These are phyloP conservation scores for Mycena rebaudengoi DNA, from an alignment of 768 basidiomycete genomes.

Conservation along the genomic window DNA sequence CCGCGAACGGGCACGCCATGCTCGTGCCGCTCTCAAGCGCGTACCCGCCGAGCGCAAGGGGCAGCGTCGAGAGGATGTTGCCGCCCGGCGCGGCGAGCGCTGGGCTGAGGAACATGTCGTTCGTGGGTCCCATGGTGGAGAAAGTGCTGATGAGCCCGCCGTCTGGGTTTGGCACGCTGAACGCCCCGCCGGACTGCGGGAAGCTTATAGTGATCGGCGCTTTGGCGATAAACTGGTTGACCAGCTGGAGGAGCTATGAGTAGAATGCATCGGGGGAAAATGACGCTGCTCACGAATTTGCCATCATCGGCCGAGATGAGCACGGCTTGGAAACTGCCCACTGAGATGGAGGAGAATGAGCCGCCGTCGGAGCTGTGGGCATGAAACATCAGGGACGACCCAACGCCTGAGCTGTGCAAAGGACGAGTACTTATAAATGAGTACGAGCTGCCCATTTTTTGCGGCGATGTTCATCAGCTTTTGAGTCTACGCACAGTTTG, in stretches of 20 bases:
- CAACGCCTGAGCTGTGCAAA: slow-evolving; percentile 26
- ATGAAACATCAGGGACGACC: not conserved
- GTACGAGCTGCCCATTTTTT: slow-evolving; percentile 40
- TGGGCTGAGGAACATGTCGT: slow-evolving; percentile 48
- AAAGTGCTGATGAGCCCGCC: slow-evolving; percentile 62
- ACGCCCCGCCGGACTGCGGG: slow-evolving; percentile 39
- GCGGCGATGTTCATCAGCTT: slow-evolving; percentile 49
- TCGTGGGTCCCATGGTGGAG: slow-evolving; percentile 53
- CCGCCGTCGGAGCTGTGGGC: slow-evolving; percentile 12
- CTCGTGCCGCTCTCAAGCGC: slow-evolving; percentile 50
- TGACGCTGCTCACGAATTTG: slow-evolving; percentile 30
- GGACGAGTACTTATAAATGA: slow-evolving; percentile 46
- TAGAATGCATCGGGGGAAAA: not conserved
- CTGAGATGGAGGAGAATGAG: slow-evolving; percentile 32
- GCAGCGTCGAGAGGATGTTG: slow-evolving; percentile 56
- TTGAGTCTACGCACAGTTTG: slow-evolving; percentile 31
- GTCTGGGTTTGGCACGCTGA: slow-evolving; percentile 53
- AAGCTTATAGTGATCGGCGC: slow-evolving; percentile 40
- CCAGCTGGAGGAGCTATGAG: slow-evolving; percentile 31
- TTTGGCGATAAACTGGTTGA: slow-evolving; percentile 39
- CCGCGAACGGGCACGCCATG: slow-evolving; percentile 51
- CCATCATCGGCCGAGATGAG: slow-evolving; percentile 46
- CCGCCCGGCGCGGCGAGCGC: slow-evolving; percentile 42
- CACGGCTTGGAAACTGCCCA: slow-evolving; percentile 35
- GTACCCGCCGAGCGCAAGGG: slow-evolving; percentile 45